These are phyloP conservation scores for Orbilia ellipsospora DNA, from an alignment of 2,329 filamentous ascomycete species.

Conservation along the genomic window DNA sequence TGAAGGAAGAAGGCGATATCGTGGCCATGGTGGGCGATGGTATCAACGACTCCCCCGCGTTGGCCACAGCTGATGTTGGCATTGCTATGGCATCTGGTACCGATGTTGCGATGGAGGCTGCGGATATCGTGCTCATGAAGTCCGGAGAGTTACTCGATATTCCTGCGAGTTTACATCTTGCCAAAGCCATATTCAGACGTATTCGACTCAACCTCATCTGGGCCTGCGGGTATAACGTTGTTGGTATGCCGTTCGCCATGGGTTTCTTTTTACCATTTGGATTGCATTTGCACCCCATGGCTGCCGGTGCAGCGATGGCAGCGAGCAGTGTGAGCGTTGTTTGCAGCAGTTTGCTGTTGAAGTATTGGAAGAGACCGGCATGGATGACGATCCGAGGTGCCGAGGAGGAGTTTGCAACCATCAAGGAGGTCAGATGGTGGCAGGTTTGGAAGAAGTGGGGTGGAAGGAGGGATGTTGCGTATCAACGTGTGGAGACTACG, in stretches of 20 bases:
- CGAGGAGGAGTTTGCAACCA: slow-evolving; percentile 67
- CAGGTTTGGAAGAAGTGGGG: slow-evolving; percentile 44
- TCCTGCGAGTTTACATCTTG: slow-evolving; percentile 84
- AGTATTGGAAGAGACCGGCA: slow-evolving; percentile 82
- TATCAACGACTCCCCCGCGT: slow-evolving; percentile 96
- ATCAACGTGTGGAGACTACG: slow-evolving; percentile 39
- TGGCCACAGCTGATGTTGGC: slow-evolving; percentile 90
- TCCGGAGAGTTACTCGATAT: slow-evolving; percentile 91
- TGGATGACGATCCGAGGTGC: slow-evolving; percentile 84
- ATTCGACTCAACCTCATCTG: slow-evolving; percentile 94
- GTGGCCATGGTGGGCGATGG: slow-evolving; percentile 98
- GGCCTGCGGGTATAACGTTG: slow-evolving; percentile 91
- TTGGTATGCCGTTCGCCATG: slow-evolving; percentile 96
- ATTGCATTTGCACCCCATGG: slow-evolving; percentile 88
- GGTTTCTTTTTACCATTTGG: slow-evolving; percentile 92
- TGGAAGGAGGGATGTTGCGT: slow-evolving; percentile 20
- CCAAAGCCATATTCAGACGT: slow-evolving; percentile 84
- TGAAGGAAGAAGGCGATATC: slow-evolving; percentile 78
- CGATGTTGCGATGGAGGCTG: slow-evolving; percentile 97
- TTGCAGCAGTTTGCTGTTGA: slow-evolving; percentile 81
- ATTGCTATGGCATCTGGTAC: slow-evolving; percentile 93
- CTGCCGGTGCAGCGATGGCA: slow-evolving; percentile 94
- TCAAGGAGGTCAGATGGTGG: slow-evolving; percentile 56
- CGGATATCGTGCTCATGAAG: slow-evolving; percentile 94
- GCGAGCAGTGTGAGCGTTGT: slow-evolving; percentile 91